Evolutionary conservation across 2,329 filamentous ascomycete species (phyloP).

Genomic region (Geosmithia flava): DNA sequence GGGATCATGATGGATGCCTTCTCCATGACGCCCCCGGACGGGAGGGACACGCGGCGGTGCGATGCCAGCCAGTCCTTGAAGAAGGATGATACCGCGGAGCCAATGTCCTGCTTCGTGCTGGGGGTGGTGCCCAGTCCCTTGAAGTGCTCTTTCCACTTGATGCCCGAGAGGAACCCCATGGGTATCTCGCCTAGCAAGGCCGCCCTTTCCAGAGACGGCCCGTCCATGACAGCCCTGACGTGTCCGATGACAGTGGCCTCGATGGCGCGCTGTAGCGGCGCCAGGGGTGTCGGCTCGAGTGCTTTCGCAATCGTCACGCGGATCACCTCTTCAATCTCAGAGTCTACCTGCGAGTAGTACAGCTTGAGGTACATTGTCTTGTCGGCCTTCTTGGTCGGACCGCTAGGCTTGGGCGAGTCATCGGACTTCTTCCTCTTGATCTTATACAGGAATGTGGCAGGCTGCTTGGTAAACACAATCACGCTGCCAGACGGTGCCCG

Average conservation of each 20-base stretch:
- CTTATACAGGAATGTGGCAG: slow-evolving; percentile 70
- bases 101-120: slow-evolving; percentile 18
- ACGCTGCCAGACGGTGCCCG: slow-evolving; percentile 37
- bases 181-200: slow-evolving; percentile 38
- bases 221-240: slow-evolving; percentile 28
- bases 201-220: slow-evolving; percentile 41
- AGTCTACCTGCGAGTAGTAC: slow-evolving; percentile 63
- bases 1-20: slow-evolving; percentile 67
- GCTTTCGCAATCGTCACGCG: slow-evolving; percentile 25
- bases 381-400: slow-evolving; percentile 15
- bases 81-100: slow-evolving; percentile 10
- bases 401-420: slow-evolving; percentile 2
- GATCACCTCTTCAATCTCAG: slow-evolving; percentile 51
- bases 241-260: slow-evolving; percentile 29
- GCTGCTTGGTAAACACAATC: slow-evolving; percentile 68
- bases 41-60: slow-evolving; percentile 13
- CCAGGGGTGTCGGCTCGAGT: slow-evolving; percentile 25
- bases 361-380: slow-evolving; percentile 56
- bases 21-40: slow-evolving; percentile 14
- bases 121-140: slow-evolving; percentile 31
- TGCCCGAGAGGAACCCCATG: slow-evolving; percentile 30
- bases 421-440: slow-evolving; percentile 42
- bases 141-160: slow-evolving; percentile 38
- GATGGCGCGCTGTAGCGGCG: slow-evolving; percentile 33
- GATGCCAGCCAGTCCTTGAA: slow-evolving; percentile 20